Base-by-base conservation (phyloP, 305 asterid species). In the Andrographis paniculata region DNA sequence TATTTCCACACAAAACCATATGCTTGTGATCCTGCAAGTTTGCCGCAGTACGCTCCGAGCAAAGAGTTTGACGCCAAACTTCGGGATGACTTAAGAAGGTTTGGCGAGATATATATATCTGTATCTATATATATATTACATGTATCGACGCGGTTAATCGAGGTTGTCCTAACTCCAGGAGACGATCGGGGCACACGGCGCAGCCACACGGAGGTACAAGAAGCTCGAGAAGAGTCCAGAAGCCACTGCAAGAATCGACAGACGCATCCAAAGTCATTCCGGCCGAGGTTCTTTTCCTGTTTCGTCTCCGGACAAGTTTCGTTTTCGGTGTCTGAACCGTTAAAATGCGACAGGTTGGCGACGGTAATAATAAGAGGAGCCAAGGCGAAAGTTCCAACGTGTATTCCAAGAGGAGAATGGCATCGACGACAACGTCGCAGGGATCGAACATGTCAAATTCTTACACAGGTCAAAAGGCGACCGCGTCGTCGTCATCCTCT, bases 61-160 rank as follows among this genome's bases (percentile, higher is more conserved):
- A 92, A 87, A 58, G 99, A 92, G 76, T 77, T 87, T 24, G 99
- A 92, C 69, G 96, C 94, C 30, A 87, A 79, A 69, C 57, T 66
- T 57, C 80, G 94, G 5, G 94, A 87, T 53, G 94, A 80, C 14
- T 78, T 71, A 20, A 69, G 61, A 60, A 80, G 96, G 96, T 79
- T 18, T 47, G 24, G 98, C 74, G 37, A 41, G 38, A 10, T 5
- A 27, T 27, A 27, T 27, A 5, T 6, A 27, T 5, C n/a, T 2
- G 38, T 11, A 2, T 6, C n/a, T 33, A 10, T 4, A 2, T 11
- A 2, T 0, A 33, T 33, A 10, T 11, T 33, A 4, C 38, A 33
- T 33, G 4, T 11, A 4, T 11, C 38, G n/a, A 93, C 5, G 95
- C 99, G 86, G 76, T 80, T 87, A 87, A 62, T 96, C 87, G 79